Percentiles rank a stretch among this genome's conserved stretches.
Evolutionary conservation across 371 early-diverging fungal genomes (phyloP).

Genomic region (Fennellomyces sp.): DNA sequence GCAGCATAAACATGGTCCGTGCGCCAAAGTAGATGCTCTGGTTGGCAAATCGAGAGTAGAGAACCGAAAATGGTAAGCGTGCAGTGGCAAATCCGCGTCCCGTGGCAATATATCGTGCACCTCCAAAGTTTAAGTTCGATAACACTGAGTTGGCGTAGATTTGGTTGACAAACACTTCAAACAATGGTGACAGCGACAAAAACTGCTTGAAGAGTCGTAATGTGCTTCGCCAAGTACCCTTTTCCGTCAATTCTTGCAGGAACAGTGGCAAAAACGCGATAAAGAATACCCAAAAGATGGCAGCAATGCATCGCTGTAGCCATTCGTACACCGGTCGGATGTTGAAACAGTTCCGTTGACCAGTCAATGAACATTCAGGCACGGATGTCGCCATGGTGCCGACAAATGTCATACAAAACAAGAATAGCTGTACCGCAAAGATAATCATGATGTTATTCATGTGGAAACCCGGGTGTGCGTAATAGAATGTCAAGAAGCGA

Average conservation of each 20-base stretch:
- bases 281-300: constrained; percentile 80
- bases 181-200: constrained; percentile 81
- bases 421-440: constrained; percentile 82
- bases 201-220: constrained; percentile 83
- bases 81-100: constrained; percentile 92
- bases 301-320: constrained; percentile 79
- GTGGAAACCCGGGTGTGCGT: constrained; percentile 90
- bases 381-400: constrained; percentile 73
- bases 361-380: constrained; percentile 32
- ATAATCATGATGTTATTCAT: constrained; percentile 92
- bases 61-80: constrained; percentile 75
- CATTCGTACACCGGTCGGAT: constrained; percentile 76
- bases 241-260: constrained; percentile 85
- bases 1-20: constrained; percentile 70
- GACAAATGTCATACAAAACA: constrained; percentile 78
- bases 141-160: constrained; percentile 85
- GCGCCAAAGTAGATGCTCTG: constrained; percentile 85
- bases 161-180: constrained; percentile 91
- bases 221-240: constrained; percentile 76
- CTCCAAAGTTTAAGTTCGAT: constrained; percentile 84
- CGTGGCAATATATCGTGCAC: constrained; percentile 86
- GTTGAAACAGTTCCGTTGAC: constrained; percentile 65
- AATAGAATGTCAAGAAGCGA: constrained; percentile 86
- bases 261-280: constrained; percentile 87
- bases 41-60: constrained; percentile 83